A percentile compares a stretch with the other conserved stretches of the same genome.
Evolutionary conservation across 345 rosid genomes (phyloP).

Genomic region (Carallia brachiata): DNA sequence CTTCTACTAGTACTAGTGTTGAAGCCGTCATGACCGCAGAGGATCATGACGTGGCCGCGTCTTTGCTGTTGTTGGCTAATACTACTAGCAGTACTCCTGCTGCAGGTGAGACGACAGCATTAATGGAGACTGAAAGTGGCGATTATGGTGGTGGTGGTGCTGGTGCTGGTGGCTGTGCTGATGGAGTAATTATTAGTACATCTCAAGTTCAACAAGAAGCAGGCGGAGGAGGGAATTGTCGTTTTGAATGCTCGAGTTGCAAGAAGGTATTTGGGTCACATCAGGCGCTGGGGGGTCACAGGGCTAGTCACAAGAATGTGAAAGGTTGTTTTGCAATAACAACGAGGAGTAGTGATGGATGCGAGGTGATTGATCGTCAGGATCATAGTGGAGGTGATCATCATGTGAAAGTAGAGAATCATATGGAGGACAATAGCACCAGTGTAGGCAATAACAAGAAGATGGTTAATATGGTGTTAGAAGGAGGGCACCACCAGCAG

Average conservation of each 20-base stretch:
- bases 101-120: background rate
- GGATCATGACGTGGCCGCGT: conserved; percentile 70
- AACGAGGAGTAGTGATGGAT: conserved; percentile 10
- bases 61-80: conserved; percentile 53
- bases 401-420: background rate
- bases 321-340: conserved; percentile 74
- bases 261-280: conserved; percentile 82
- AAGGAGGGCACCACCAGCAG: conserved; percentile 1
- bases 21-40: conserved; percentile 41
- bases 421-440: background rate
- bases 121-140: background rate
- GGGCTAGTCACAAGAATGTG: conserved; percentile 83
- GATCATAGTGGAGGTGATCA: background rate
- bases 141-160: background rate
- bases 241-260: conserved; percentile 76
- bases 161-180: background rate
- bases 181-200: background rate
- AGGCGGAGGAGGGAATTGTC: conserved; percentile 4
- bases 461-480: conserved; percentile 9
- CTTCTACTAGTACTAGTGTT: background rate
- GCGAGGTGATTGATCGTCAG: conserved; percentile 4
- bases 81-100: conserved; percentile 17
- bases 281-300: conserved; percentile 87
- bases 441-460: conserved; percentile 1
- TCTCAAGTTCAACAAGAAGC: conserved; percentile 19